Base-by-base conservation (phyloP, 2,329 filamentous ascomycete genomes). In the Beauveria sp. region DNA sequence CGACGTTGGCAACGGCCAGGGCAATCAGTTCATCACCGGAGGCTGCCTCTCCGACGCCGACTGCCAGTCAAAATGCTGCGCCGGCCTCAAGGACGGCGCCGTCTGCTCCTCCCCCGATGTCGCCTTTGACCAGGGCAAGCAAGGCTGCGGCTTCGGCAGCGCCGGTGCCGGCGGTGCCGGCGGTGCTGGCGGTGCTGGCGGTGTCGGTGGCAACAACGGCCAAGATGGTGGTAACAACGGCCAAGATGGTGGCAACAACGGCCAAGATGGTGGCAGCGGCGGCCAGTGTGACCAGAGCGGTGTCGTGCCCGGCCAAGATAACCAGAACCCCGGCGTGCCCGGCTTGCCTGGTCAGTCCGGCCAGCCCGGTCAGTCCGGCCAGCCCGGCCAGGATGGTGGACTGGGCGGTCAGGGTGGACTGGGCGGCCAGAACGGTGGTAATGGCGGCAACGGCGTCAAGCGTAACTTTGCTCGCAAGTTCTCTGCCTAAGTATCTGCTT, bases 61-160 rank as follows among this genome's bases (percentile, higher is more conserved):
- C 61, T 73, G 72, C 57, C 66, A 66, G 2, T 71, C 71, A 18
- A 63, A 57, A 16, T 73, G 72, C 67, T 73, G 72, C 43, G 71
- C 70, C 22, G 65, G 58, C 12, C 63, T 66, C 14, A 62, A 56
- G 8, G 64, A 63, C 12, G 65, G 63, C 31, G 70, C 68, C 38
- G 67, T 72, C 50, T 70, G 72, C 69, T 71, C 71, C 10, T 70
- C 64, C 6, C 64, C 61, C 52, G 67, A 62, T 1, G 70, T 67
- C 1, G 66, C 66, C 51, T 67, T 69, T 49, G 65, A 68, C 46
- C 66, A 68, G 22, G 72, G 72, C 62, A 74, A 74, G 67, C 67
- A 67, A 20, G 72, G 73, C 12, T 74, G 73, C 45, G 70, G 69
- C 12, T 74, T 74, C 55, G 12, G 22, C 10, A 49, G 16, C 22